These are phyloP conservation scores for Podaxis pistillaris DNA, from an alignment of 768 basidiomycete species.

Conservation along the genomic window DNA sequence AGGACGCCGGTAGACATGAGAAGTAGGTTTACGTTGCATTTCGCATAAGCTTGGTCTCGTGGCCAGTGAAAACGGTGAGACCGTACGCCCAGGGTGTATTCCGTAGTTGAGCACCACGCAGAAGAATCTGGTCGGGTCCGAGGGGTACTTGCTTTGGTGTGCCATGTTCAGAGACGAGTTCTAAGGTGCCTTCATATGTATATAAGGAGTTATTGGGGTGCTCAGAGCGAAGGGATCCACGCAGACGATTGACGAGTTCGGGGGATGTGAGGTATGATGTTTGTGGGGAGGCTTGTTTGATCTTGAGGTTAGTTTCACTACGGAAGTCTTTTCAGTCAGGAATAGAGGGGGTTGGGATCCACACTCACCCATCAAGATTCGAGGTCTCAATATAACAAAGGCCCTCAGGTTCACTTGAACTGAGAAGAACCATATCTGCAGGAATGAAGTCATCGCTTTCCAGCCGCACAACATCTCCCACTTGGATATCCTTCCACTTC, in stretches of 20 bases:
- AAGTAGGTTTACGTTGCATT: constrained; percentile 88
- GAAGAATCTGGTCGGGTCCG: constrained; percentile 91
- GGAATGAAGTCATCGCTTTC: constrained; percentile 95
- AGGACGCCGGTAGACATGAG: background rate
- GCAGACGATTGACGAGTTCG: constrained; percentile 64
- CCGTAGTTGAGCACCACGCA: constrained; percentile 92
- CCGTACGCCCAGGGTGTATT: constrained; percentile 98
- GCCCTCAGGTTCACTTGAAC: constrained; percentile 94
- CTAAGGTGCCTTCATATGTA: constrained; percentile 86
- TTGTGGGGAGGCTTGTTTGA: constrained; percentile 90
- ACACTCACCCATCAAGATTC: constrained; percentile 87
- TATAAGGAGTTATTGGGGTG: constrained; percentile 98
- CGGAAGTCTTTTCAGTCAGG: constrained; percentile 5
- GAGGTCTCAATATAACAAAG: constrained; percentile 97
- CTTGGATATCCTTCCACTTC: constrained; percentile 87
- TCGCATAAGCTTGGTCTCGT: constrained; percentile 97
- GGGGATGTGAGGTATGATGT: constrained; percentile 81
- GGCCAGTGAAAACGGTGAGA: constrained; percentile 90
- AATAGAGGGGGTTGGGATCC: background rate
- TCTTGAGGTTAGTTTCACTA: constrained; percentile 98
- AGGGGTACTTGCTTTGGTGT: constrained; percentile 81
- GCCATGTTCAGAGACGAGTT: constrained; percentile 54
- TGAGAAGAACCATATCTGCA: constrained; percentile 86
- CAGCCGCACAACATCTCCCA: constrained; percentile 90
- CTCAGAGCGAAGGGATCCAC: constrained; percentile 87